These are phyloP conservation scores for Aurifilum marmelostoma DNA, from an alignment of 2,329 filamentous ascomycete genomes.

Conservation along the genomic window DNA sequence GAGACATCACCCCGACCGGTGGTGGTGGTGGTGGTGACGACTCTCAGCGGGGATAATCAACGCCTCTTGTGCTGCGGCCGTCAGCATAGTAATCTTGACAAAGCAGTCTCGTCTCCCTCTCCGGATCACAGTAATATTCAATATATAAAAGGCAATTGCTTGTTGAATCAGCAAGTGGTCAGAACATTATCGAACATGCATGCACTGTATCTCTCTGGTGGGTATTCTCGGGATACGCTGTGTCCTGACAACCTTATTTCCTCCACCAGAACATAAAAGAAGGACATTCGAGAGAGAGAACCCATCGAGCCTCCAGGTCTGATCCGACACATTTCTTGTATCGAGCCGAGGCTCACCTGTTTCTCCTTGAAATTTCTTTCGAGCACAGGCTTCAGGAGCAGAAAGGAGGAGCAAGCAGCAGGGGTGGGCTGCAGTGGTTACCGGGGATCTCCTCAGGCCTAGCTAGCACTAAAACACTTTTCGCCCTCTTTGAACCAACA, in stretches of 20 bases:
- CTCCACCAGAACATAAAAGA: background rate
- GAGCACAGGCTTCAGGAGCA: no score
- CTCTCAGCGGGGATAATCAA: slow-evolving; percentile 22
- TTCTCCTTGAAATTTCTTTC: background rate
- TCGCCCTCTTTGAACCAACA: no score
- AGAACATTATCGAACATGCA: slow-evolving; percentile 6
- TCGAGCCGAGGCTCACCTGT: background rate
- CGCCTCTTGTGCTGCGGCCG: background rate
- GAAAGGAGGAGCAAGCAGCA: no score
- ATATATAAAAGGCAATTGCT: background rate
- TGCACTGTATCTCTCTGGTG: background rate
- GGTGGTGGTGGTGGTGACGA: slow-evolving; percentile 31
- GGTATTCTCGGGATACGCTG: background rate
- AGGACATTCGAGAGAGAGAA: background rate
- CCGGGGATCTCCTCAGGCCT: no score
- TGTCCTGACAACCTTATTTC: background rate
- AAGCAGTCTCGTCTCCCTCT: background rate
- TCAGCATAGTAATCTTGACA: background rate
- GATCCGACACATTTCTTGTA: background rate
- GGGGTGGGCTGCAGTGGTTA: no score
- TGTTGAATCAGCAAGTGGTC: background rate
- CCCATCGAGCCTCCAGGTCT: background rate
- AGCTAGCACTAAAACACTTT: no score
- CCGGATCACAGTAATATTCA: background rate
- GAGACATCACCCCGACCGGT: slow-evolving; percentile 48